These are phyloP conservation scores for Zizania palustris DNA, from an alignment of 202 grass and related monocot species.

Conservation along the genomic window DNA sequence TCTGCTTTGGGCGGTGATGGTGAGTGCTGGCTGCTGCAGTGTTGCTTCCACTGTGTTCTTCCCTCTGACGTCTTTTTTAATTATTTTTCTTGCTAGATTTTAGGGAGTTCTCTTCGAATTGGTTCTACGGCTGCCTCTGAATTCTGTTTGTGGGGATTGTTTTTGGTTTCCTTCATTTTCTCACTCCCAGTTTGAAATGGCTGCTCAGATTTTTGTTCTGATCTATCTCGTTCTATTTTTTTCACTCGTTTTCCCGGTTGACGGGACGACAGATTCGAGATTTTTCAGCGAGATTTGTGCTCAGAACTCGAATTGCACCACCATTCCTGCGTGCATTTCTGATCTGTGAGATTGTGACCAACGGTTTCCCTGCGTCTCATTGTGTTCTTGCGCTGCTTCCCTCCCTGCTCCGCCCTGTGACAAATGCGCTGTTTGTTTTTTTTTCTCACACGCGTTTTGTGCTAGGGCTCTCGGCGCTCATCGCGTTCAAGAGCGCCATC, in stretches of 20 bases:
- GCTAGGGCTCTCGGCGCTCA: conserved; percentile 59
- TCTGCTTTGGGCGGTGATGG: conserved; percentile 38
- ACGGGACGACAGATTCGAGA: not conserved
- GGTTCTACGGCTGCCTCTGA: not conserved
- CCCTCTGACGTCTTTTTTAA: not conserved
- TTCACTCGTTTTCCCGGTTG: not conserved
- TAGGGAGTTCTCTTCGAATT: not conserved
- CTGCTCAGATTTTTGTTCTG: conserved; percentile 11
- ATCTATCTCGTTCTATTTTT: conserved; percentile 14
- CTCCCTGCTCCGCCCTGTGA: not conserved
- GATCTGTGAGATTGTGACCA: conserved; percentile 20
- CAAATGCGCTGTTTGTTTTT: not conserved
- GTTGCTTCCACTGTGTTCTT: not conserved
- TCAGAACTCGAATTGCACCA: not conserved
- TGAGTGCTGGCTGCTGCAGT: conserved; percentile 28
- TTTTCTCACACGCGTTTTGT: conserved; percentile 26
- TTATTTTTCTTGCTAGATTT: not conserved
- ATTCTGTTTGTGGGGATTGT: conserved; percentile 19
- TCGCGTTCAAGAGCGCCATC: conserved; percentile 72
- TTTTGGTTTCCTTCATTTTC: not conserved
- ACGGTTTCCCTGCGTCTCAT: not conserved
- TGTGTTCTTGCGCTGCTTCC: not conserved
- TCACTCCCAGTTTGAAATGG: not conserved
- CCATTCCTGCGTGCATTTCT: not conserved
- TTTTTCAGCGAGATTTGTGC: not conserved